Evolutionary conservation across 441 rosid genomes (phyloP), one percentile per base, ranked within the genome.

Genomic region (Aleurites moluccanus): DNA sequence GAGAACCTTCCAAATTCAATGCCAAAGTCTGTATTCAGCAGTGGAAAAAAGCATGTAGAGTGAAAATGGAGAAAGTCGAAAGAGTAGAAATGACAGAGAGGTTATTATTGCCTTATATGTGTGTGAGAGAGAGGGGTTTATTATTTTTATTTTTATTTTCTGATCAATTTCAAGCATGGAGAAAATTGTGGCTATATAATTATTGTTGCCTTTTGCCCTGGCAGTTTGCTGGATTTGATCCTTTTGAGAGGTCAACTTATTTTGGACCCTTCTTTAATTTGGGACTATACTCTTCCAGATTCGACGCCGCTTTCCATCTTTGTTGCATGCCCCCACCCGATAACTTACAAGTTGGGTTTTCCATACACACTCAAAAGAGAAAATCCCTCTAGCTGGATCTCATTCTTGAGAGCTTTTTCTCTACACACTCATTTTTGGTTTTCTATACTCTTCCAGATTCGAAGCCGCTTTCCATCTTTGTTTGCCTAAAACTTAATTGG

Each of bases 151-250:
- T 38, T 35, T 38, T 38, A 38, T 6, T 38, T 38, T 38, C 40
- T 38, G 40, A 38, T 38, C 40, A 38, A 9, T 38, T 38, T 20
- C 18, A 16, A 66, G 45, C n/a, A 45, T 44, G n/a, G 73, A 35
- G 64, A 44, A 42, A 45, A 28, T 55, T 69, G 25, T 64, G 64
- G 65, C 44, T 67, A 30, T 27, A 15, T 55, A 50, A 15, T 65
- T 63, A 47, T 3, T 55, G 14, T 55, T 75, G 15, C 27, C 44
- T 65, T 66, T 76, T 72, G 15, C 35, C 64, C 20, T 35, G 74
- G 59, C 86, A 92, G 98, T 92, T 94, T 85, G 98, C 98, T 71
- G 97, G 98, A 74, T 92, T 94, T 50, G 98, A 94, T 80, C 98
- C 97, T 30, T 94, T 92, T 67, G 97, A 92, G 85, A 90, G 98